Evolutionary conservation across 495 filamentous ascomycete species (phyloP).

Genomic region (Aspergillus ostianus): DNA sequence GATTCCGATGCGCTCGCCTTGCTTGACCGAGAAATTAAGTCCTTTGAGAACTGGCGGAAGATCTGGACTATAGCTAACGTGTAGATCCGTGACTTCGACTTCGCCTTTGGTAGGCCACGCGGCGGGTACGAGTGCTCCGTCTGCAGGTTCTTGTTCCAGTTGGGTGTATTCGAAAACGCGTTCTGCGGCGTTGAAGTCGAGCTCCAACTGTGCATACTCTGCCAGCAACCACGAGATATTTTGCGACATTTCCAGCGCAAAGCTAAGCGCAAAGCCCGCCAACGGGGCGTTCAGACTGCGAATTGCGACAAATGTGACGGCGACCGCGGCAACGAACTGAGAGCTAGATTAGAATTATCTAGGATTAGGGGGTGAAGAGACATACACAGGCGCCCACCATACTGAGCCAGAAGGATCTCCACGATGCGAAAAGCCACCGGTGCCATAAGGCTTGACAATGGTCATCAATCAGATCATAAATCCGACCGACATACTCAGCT

Average conservation of each 20-base stretch:
- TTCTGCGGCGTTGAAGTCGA: constrained; percentile 76
- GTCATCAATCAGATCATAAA: constrained; percentile 65
- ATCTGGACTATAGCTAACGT: constrained; percentile 65
- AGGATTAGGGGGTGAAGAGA: constrained; percentile 39
- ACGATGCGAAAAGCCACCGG: constrained; percentile 68
- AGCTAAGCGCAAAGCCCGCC: constrained; percentile 67
- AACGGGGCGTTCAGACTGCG: constrained; percentile 62
- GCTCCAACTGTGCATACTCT: constrained; percentile 46
- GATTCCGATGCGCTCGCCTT: constrained; percentile 66
- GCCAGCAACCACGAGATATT: constrained; percentile 33
- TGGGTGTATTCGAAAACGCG: constrained; percentile 71
- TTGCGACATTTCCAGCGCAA: constrained; percentile 42
- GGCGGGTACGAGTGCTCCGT: constrained; percentile 51
- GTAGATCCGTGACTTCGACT: constrained; percentile 62
- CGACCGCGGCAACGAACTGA: constrained; percentile 54
- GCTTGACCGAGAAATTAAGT: constrained; percentile 58
- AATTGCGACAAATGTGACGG: constrained; percentile 50
- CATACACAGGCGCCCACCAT: constrained; percentile 15
- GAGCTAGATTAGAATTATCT: constrained; percentile 47
- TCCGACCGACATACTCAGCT: constrained; percentile 60
- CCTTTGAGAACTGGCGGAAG: constrained; percentile 67
- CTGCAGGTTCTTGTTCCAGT: constrained; percentile 57
- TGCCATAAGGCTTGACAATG: constrained; percentile 63
- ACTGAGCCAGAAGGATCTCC: constrained; percentile 53
- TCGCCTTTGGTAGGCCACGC: constrained; percentile 70